Base-by-base conservation (phyloP, 805 yeast genomes). In the Maudiozyma pseudohumilis region DNA sequence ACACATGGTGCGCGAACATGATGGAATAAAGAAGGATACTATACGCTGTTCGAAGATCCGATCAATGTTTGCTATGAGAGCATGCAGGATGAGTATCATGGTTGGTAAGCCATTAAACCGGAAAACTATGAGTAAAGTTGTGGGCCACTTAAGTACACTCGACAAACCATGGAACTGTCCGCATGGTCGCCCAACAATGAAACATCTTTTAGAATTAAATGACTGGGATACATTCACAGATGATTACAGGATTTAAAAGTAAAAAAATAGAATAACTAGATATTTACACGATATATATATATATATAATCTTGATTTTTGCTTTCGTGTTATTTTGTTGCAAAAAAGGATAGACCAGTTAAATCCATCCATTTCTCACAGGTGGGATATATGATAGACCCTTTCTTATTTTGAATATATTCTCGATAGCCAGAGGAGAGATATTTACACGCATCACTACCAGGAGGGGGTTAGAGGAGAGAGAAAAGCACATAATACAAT, bases 121-220 rank as follows among this genome's bases (percentile, higher is more conserved):
- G 22, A 64, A 56, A 7, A 70, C 75, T 6, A 92, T 92, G 99
- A 54, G 59, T 2, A 63, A 52, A 27, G 75, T 92, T 2, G 88
- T 92, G 5, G 55, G 63, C 22, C 71, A 86, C 50, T 63, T 92
- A 36, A 74, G 89, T 10, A 63, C 57, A 0, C 65, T 92, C 27
- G 88, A 86, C 43, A 84, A 85, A 53, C 99, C 99, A 0, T 92
- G 99, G 98, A 81, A 80, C 49, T 77, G 87, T 52, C 99, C 99
- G 0, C 99, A 92, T 60, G 98, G 99, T 0, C 66, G 99, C 45
- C 99, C 98, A 0, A 92, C 99, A 1, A 77, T 92, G 81, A 70
- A 98, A 39, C 96, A 89, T 59, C 65, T 89, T 41, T 74, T 79
- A 42, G 86, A 83, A 27, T 39, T 52, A 80, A 27, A 57, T 31